Evolutionary conservation across 2,329 filamentous ascomycete genomes (phyloP).

Genomic region (Ascochyta viciae-villosae): DNA sequence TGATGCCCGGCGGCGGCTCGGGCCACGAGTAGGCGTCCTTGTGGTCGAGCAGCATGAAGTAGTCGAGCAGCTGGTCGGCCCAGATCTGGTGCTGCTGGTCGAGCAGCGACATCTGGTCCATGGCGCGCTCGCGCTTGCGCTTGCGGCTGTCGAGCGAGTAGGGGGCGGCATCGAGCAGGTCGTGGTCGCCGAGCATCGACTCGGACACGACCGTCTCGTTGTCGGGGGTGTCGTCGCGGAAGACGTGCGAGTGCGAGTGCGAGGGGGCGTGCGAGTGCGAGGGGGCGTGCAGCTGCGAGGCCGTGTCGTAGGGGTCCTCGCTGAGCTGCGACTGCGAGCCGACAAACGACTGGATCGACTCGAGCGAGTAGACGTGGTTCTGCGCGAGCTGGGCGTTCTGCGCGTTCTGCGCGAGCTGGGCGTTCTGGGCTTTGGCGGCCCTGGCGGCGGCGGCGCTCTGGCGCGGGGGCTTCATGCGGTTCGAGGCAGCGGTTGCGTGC

Average conservation of each 20-base stretch:
- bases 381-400: constrained; percentile 41
- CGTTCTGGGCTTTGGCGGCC: constrained; percentile 52
- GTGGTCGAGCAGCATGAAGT: constrained; percentile 87
- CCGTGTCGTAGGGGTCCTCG: constrained; percentile 70
- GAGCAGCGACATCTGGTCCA: constrained; percentile 68
- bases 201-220: constrained; percentile 83
- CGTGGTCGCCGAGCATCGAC: constrained; percentile 84
- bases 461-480: constrained; percentile 80
- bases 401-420: constrained; percentile 63
- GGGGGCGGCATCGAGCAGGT: constrained; percentile 74
- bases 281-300: constrained; percentile 55
- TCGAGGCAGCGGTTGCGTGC: constrained; percentile 73
- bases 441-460: constrained; percentile 65
- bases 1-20: constrained; percentile 82
- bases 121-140: constrained; percentile 80
- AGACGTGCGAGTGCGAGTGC: constrained; percentile 59
- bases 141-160: constrained; percentile 66
- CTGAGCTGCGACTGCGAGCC: constrained; percentile 43
- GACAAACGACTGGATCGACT: constrained; percentile 30
- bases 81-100: constrained; percentile 90
- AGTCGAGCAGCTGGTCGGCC: constrained; percentile 91
- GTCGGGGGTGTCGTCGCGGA: constrained; percentile 82
- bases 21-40: constrained; percentile 74
- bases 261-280: constrained; percentile 52
- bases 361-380: constrained; percentile 37